Percentiles rank a stretch among this genome's conserved stretches.
phyloP scores from a whole-genome alignment of 768 basidiomycete genomes.

The Trametes cubensis region DNA sequence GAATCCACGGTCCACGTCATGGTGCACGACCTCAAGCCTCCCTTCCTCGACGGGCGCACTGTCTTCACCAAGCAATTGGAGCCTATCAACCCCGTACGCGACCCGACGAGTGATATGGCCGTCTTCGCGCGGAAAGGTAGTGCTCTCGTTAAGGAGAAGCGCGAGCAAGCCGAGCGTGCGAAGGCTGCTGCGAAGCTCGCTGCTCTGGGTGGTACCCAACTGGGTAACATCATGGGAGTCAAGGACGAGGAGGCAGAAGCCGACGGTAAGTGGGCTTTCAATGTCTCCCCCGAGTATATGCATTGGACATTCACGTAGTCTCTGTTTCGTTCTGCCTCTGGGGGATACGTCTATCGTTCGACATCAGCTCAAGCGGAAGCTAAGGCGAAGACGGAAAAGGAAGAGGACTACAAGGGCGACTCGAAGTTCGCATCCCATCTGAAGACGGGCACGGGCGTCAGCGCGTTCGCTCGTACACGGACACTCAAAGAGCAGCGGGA shows the following conservation, averaged over 20 bases:
- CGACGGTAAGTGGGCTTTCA: conserved; percentile 64
- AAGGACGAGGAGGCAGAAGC: conserved; percentile 93
- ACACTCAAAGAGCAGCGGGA: conserved; percentile 95
- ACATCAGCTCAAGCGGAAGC: conserved; percentile 51
- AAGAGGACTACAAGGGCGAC: conserved; percentile 85
- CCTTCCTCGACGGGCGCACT: conserved; percentile 94
- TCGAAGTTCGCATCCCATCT: conserved; percentile 97
- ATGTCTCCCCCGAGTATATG: conserved; percentile 33
- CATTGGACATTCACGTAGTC: conserved; percentile 84
- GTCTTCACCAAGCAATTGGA: conserved; percentile 97
- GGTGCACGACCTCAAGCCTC: conserved; percentile 95
- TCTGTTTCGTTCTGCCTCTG: conserved; percentile 30
- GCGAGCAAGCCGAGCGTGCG: conserved; percentile 94
- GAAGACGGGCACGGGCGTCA: conserved; percentile 76
- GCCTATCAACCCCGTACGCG: conserved; percentile 95
- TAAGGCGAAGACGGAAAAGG: conserved; percentile 50
- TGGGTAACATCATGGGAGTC: conserved; percentile 99
- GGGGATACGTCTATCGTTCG: neutral
- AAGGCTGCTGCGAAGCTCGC: conserved; percentile 97
- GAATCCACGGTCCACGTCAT: conserved; percentile 97
- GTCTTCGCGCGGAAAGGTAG: conserved; percentile 97
- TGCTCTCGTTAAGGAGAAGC: conserved; percentile 88
- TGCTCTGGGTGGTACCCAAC: conserved; percentile 83
- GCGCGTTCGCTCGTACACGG: conserved; percentile 76
- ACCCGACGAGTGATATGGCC: conserved; percentile 93